These are phyloP conservation scores for Claviceps maximensis DNA, from an alignment of 2,329 filamentous ascomycete species.

Conservation along the genomic window DNA sequence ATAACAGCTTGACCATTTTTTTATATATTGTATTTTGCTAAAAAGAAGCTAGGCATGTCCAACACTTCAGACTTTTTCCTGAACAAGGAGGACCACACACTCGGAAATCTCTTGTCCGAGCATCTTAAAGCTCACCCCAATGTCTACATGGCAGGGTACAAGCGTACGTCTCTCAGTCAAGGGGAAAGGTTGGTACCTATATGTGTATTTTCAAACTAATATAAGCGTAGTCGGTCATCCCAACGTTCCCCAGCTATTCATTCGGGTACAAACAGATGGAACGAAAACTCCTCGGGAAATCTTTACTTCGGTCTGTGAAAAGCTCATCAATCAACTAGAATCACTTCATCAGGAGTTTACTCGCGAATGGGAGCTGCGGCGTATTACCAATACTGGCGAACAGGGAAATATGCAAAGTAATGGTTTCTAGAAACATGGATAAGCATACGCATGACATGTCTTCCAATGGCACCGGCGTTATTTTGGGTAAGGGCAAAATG, in stretches of 20 bases:
- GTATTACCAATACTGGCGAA: conserved; percentile 61
- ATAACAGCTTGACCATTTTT: neutral
- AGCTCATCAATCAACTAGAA: conserved; percentile 69
- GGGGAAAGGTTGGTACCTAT: neutral
- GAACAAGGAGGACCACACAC: conserved; percentile 93
- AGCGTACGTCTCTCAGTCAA: conserved; percentile 42
- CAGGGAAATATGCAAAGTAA: conserved; percentile 31
- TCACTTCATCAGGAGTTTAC: conserved; percentile 79
- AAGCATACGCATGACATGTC: neutral
- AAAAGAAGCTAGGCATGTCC: conserved; percentile 49
- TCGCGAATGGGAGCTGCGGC: conserved; percentile 79
- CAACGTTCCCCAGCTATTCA: conserved; percentile 46
- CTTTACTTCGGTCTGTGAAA: conserved; percentile 65
- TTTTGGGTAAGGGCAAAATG: conserved; percentile 8
- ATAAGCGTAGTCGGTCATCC: conserved; percentile 35
- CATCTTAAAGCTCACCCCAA: conserved; percentile 75
- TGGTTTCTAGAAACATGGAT: conserved; percentile 15
- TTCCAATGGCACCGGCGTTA: conserved; percentile 13
- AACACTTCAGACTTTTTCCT: conserved; percentile 93
- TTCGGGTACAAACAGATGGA: conserved; percentile 89
- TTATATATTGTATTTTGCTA: too few species aligned
- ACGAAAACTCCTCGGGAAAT: conserved; percentile 80
- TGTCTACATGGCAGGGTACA: conserved; percentile 86
- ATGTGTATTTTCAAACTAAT: conserved; percentile 4
- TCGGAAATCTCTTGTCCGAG: conserved; percentile 78